Conservation (phyloP, 306 rosid species). For the Vigna unguiculata region DNA sequence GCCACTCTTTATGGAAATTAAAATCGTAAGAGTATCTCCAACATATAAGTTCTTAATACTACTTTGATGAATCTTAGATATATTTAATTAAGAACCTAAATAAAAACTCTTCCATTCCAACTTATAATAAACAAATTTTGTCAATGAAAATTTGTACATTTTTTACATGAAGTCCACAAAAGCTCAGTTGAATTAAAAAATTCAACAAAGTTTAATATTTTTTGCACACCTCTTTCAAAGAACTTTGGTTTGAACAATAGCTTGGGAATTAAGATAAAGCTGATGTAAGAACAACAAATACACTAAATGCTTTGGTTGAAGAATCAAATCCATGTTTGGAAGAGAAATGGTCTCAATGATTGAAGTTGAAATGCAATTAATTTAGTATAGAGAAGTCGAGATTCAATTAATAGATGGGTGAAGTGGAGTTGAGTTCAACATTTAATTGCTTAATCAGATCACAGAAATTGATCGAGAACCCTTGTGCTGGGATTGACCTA, state of each 20-base stretch:
- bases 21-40: not conserved
- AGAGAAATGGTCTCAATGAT: slow-evolving; percentile 38
- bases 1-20: slow-evolving; percentile 17
- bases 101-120: too few relatives aligned
- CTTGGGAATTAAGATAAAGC: too few relatives aligned
- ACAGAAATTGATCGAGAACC: slow-evolving; percentile 36
- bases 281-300: not conserved
- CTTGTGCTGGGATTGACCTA: slow-evolving; percentile 44
- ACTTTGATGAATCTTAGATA: too few relatives aligned
- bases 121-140: too few relatives aligned
- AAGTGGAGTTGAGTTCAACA: slow-evolving; percentile 53
- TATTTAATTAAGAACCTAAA: too few relatives aligned
- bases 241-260: too few relatives aligned
- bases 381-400: not conserved
- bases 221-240: too few relatives aligned
- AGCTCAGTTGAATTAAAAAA: too few relatives aligned
- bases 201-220: too few relatives aligned
- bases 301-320: slow-evolving; percentile 32
- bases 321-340: slow-evolving; percentile 57
- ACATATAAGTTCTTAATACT: too few relatives aligned
- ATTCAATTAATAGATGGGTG: slow-evolving; percentile 42
- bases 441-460: slow-evolving; percentile 43
- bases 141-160: too few relatives aligned
- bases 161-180: too few relatives aligned
- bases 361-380: slow-evolving; percentile 40